phyloP scores from a whole-genome alignment of 2,329 filamentous ascomycete species.

The Colletotrichum sp. region DNA sequence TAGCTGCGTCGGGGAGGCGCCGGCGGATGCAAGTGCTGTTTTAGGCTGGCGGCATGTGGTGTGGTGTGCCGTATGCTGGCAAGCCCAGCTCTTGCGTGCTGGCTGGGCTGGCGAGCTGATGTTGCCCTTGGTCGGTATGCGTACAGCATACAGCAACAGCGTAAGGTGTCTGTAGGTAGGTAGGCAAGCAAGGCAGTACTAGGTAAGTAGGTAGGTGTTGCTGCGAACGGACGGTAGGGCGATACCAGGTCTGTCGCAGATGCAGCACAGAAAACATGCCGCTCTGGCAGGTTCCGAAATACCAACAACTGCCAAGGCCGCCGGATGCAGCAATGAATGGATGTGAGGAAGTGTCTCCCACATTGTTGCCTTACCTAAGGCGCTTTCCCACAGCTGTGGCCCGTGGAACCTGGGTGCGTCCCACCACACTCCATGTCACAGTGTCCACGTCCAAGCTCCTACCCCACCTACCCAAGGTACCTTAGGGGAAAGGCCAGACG shows the following conservation, averaged over 20 bases:
- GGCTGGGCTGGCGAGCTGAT: no score
- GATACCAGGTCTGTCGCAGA: slow-evolving; percentile 12
- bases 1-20: neutral
- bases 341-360: neutral
- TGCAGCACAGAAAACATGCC: neutral
- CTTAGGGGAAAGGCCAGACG: neutral
- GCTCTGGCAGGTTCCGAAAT: neutral
- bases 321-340: neutral
- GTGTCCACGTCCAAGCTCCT: neutral
- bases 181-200: no score
- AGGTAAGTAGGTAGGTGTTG: neutral
- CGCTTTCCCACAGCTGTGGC: neutral
- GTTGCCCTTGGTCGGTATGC: neutral
- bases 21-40: neutral
- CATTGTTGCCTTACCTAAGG: neutral
- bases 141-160: neutral
- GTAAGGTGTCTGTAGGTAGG: no score
- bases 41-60: neutral
- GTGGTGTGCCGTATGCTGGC: neutral
- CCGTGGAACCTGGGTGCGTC: neutral
- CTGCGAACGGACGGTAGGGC: slow-evolving; percentile 13
- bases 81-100: neutral
- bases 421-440: neutral
- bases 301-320: neutral
- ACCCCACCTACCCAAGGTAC: neutral